A percentile compares a stretch with the other conserved stretches of the same genome.
Evolutionary conservation across 192 early-diverging fungal species (phyloP).

Genomic region (Rhizoclosmatium sp.): DNA sequence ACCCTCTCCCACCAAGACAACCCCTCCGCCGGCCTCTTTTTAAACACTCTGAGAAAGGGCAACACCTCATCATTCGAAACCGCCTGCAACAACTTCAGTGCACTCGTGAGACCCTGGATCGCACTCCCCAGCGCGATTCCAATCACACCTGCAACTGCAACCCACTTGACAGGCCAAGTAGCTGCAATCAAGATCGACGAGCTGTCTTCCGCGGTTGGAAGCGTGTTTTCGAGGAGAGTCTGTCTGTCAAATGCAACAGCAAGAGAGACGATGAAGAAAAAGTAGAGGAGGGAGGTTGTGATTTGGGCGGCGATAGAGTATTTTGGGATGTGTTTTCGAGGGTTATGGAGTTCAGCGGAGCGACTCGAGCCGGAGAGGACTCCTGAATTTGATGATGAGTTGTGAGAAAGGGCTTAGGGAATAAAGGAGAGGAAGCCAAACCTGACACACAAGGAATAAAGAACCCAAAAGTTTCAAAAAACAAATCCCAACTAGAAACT

Average conservation of each 20-base stretch:
- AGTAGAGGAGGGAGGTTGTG: conserved; percentile 32
- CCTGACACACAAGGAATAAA: conserved; percentile 41
- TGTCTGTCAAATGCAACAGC: conserved; percentile 12
- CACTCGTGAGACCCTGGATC: conserved; percentile 24
- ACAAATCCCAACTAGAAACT: background rate
- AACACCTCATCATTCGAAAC: conserved; percentile 38
- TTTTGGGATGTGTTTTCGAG: conserved; percentile 36
- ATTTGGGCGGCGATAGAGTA: conserved; percentile 36
- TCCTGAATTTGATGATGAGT: background rate
- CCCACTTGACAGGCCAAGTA: conserved; percentile 31
- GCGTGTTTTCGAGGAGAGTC: conserved; percentile 2
- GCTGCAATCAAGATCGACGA: conserved; percentile 16
- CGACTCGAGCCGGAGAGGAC: conserved; percentile 38
- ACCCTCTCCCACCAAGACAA: background rate
- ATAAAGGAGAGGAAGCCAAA: background rate
- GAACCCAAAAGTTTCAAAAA: conserved; percentile 35
- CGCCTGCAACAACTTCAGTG: conserved; percentile 31
- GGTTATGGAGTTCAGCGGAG: conserved; percentile 30
- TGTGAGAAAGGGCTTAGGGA: background rate
- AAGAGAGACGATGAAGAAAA: conserved; percentile 32
- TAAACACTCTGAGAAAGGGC: conserved; percentile 30
- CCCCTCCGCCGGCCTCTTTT: background rate
- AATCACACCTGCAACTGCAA: conserved; percentile 28
- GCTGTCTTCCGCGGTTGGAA: background rate
- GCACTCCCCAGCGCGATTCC: conserved; percentile 17